Evolutionary conservation across 2,329 filamentous ascomycete genomes (phyloP).

Genomic region (Byssochlamys sp.): DNA sequence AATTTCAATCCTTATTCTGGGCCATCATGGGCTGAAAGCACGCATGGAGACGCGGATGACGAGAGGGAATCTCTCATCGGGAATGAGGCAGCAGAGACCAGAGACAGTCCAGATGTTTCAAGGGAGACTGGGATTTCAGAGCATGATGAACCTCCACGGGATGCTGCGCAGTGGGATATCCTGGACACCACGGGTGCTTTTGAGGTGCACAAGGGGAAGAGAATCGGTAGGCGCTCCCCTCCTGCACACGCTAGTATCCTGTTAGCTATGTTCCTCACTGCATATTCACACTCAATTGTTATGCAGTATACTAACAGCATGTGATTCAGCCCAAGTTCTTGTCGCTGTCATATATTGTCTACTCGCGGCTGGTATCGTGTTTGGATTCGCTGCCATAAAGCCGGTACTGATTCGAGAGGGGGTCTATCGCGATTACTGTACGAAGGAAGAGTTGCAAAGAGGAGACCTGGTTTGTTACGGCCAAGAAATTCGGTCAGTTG

Average conservation of each 20-base stretch:
- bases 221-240: slow-evolving; percentile 37
- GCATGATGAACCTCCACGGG: slow-evolving; percentile 6
- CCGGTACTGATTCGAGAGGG: slow-evolving; percentile 65
- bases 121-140: slow-evolving; percentile 5
- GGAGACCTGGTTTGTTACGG: slow-evolving; percentile 47
- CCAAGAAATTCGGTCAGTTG: slow-evolving; percentile 43
- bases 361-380: slow-evolving; percentile 68
- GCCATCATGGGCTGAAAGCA: slow-evolving; percentile 26
- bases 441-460: slow-evolving; percentile 40
- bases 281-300: not conserved
- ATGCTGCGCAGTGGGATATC: slow-evolving; percentile 10
- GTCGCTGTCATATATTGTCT: slow-evolving; percentile 64
- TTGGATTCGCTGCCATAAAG: slow-evolving; percentile 77
- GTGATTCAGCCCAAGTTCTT: slow-evolving; percentile 55
- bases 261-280: not conserved
- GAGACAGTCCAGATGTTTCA: slow-evolving; percentile 8
- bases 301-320: slow-evolving; percentile 5
- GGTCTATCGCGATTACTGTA: slow-evolving; percentile 60
- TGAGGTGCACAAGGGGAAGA: slow-evolving; percentile 45
- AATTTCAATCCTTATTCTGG: slow-evolving; percentile 36
- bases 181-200: slow-evolving; percentile 36
- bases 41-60: slow-evolving; percentile 18
- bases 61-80: slow-evolving; percentile 16
- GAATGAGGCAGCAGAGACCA: slow-evolving; percentile 12
- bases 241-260: not conserved